A percentile compares a stretch with the other conserved stretches of the same genome.
These are phyloP conservation scores for Porpolomopsis calyptriformis DNA, from an alignment of 768 basidiomycete genomes.

Conservation along the genomic window DNA sequence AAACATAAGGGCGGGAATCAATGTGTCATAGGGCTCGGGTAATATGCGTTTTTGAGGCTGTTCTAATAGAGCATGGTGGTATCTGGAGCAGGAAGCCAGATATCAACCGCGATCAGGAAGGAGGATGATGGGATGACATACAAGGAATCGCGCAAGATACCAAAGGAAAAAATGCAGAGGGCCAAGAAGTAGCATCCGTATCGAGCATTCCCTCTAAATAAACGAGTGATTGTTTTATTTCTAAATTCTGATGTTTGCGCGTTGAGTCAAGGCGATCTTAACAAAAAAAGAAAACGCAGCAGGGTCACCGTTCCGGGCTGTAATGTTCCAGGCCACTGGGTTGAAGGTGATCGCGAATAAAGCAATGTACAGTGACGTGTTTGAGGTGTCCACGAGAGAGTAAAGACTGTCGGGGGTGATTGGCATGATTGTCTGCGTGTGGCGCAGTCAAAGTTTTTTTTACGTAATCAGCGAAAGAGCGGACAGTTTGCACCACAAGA, in stretches of 20 bases:
- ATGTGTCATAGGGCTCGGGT: conserved; percentile 49
- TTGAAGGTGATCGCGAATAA: conserved; percentile 77
- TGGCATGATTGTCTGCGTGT: no score
- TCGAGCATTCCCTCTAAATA: conserved; percentile 64
- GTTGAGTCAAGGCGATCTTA: not conserved
- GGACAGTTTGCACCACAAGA: no score
- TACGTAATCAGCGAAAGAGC: no score
- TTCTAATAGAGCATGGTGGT: conserved; percentile 58
- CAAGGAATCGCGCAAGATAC: conserved; percentile 79
- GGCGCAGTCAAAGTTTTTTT: no score
- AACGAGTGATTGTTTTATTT: conserved; percentile 78
- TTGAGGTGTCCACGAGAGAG: conserved; percentile 52
- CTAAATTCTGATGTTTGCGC: conserved; percentile 38
- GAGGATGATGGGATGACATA: conserved; percentile 28
- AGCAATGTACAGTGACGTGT: conserved; percentile 55
- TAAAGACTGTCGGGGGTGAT: no score
- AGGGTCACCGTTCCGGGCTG: conserved; percentile 73
- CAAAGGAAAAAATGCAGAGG: conserved; percentile 71
- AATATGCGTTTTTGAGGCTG: conserved; percentile 67
- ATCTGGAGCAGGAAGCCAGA: conserved; percentile 34
- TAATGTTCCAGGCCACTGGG: conserved; percentile 91
- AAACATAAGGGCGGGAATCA: conserved; percentile 54
- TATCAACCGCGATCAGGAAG: conserved; percentile 3
- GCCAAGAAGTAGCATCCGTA: conserved; percentile 85
- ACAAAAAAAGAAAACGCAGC: conserved; percentile 19